Base-by-base conservation (phyloP, 129 eudicot genomes). In the Escallonia herrerae region DNA sequence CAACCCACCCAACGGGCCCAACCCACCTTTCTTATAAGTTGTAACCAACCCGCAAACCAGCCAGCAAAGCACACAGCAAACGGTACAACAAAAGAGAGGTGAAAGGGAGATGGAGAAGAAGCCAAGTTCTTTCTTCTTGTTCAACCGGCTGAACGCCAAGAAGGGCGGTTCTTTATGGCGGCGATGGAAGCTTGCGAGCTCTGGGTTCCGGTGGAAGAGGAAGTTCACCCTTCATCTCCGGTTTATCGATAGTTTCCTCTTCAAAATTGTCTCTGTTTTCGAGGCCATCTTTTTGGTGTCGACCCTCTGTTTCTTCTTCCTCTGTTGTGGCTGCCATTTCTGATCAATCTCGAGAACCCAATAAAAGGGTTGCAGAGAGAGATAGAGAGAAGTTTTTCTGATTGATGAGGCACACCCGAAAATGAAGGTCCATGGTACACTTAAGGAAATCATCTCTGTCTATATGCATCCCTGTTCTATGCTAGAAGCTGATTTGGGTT, bases 281-380 rank as follows among this genome's bases (percentile, higher is more conserved):
- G 93, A 89, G 58, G 85, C 87, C 2, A 66, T 85, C 2, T 69
- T 72, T 68, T 47, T 89, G 78, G 87, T 80, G 4, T 78, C 90
- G 0, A 67, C 78, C 9, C 82, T 89, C 60, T 71, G 80, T 63
- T 74, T 85, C 71, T 85, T 77, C 85, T 89, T 65, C 80, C 83
- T 89, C 43, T 82, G 82, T 55, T 89, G 93, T 56, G 96, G 96
- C 13, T 80, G 93, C 48, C 76, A 69, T 7, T 13, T 85, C 15
- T 89, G 78, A 79, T 44, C 8, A 37, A 5, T 60, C 49, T 45
- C 49, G 7, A 45, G 49, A 45, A 45, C 49, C 49, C 6, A 45
- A 45, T 8, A 45, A 45, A 45, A 45, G 6, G 49, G 49, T 5
- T 45, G 6, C 7, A 8, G 49, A 45, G 49, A 45, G 49, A 45